Evolutionary conservation across 106 monocot species (phyloP).

Genomic region (Platanthera guangdongensis): DNA sequence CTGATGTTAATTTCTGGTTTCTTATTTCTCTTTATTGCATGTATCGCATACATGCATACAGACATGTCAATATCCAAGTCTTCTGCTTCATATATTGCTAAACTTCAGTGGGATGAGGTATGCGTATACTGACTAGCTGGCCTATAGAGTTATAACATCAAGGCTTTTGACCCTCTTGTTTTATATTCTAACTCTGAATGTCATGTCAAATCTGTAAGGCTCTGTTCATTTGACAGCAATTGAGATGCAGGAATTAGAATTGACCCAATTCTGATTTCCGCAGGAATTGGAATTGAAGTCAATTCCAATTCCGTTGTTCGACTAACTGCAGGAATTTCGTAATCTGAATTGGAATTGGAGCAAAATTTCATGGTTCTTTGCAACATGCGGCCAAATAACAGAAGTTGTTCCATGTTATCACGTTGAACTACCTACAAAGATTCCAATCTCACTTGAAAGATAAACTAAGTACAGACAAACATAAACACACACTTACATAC

Average conservation of each 20-base stretch:
- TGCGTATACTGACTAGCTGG: background rate
- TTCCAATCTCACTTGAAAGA: background rate
- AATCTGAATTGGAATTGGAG: no score
- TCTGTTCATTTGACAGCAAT: no score
- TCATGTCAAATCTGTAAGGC: background rate
- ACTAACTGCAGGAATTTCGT: no score
- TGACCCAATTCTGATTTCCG: no score
- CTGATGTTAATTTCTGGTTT: slow-evolving; percentile 79
- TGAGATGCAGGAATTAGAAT: no score
- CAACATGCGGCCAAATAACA: slow-evolving; percentile 82
- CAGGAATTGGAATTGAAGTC: no score
- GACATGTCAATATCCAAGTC: slow-evolving; percentile 92
- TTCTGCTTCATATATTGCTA: slow-evolving; percentile 84
- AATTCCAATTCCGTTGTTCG: no score
- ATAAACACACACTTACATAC: no score
- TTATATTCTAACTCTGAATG: background rate
- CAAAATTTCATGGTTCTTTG: slow-evolving; percentile 88
- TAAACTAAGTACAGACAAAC: background rate
- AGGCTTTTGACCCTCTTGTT: background rate
- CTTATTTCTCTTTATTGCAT: slow-evolving; percentile 67
- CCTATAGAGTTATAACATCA: slow-evolving; percentile 1
- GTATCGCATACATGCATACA: slow-evolving; percentile 65
- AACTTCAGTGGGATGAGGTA: slow-evolving; percentile 93
- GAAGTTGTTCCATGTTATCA: slow-evolving; percentile 94
- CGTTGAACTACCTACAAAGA: slow-evolving; percentile 72